Evolutionary conservation across 139 green algal species (phyloP).

Genomic region (Edaphochlamys debaryana): DNA sequence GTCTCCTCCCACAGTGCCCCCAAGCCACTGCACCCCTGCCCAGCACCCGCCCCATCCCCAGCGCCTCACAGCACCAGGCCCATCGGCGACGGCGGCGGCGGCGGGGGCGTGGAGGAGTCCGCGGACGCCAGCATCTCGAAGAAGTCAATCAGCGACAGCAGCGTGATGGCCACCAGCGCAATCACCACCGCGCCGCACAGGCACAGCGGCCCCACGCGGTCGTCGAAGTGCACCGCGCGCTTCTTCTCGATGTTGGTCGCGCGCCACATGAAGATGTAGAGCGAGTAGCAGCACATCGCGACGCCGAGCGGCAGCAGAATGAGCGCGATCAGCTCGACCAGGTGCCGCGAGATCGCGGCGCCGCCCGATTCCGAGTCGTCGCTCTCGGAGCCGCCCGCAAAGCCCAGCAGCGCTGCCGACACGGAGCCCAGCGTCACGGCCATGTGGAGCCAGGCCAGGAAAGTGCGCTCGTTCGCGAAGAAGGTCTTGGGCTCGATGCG

Average conservation of each 20-base stretch:
- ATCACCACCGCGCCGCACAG: constrained; percentile 76
- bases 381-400: constrained; percentile 51
- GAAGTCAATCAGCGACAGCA: constrained; percentile 77
- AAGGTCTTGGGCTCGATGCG: constrained; percentile 96
- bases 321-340: constrained; percentile 86
- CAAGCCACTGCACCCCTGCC: too few relatives aligned
- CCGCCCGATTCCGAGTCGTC: neutral
- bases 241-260: constrained; percentile 73
- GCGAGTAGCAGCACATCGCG: constrained; percentile 82
- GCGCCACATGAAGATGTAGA: constrained; percentile 86
- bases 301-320: constrained; percentile 91
- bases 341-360: constrained; percentile 47
- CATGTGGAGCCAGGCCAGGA: constrained; percentile 97
- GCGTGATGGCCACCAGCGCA: constrained; percentile 79
- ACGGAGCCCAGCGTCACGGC: constrained; percentile 88
- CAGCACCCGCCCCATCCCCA: too few relatives aligned
- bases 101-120: neutral
- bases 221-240: constrained; percentile 77
- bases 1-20: too few relatives aligned
- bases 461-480: constrained; percentile 97
- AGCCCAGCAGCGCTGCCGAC: constrained; percentile 80
- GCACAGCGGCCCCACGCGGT: constrained; percentile 78
- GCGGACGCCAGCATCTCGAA: constrained; percentile 50
- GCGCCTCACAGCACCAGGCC: neutral
- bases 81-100: neutral